Percentiles rank a stretch among this genome's conserved stretches.
Conservation (phyloP, 768 basidiomycete genomes). For the Clitopilus passeckerianus region DNA sequence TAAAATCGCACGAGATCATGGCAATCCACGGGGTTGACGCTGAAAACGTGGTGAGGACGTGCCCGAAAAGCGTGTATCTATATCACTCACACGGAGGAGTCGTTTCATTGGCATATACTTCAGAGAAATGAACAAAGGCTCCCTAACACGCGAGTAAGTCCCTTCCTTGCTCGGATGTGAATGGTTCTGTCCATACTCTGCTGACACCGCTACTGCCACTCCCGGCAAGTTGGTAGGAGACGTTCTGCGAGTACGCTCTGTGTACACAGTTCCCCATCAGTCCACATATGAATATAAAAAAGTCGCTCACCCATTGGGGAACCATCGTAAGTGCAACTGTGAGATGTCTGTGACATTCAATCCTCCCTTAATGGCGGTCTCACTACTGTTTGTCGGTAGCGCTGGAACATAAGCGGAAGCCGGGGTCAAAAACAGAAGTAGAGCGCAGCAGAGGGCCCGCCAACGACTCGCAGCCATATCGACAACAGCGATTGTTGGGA, state of each 20-base stretch:
- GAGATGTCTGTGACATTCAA: slow-evolving; percentile 55
- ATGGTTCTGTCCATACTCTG: slow-evolving; percentile 34
- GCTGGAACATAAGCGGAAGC: slow-evolving; percentile 65
- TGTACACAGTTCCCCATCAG: slow-evolving; percentile 1
- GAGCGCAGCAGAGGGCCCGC: background rate
- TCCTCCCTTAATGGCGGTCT: slow-evolving; percentile 31
- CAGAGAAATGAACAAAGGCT: slow-evolving; percentile 80
- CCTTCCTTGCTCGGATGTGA: background rate
- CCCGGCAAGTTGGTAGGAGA: slow-evolving; percentile 59
- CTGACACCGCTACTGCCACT: slow-evolving; percentile 42
- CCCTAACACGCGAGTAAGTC: slow-evolving; percentile 42
- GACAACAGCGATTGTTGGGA: background rate
- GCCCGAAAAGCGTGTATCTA: background rate
- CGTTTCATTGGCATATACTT: slow-evolving; percentile 41
- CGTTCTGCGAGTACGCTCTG: slow-evolving; percentile 47
- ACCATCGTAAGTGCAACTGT: slow-evolving; percentile 58
- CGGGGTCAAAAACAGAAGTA: slow-evolving; percentile 5
- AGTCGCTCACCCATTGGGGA: slow-evolving; percentile 38
- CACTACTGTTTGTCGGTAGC: slow-evolving; percentile 60
- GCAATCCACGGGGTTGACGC: slow-evolving; percentile 90
- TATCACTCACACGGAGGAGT: slow-evolving; percentile 42
- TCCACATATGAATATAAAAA: background rate
- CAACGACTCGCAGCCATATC: slow-evolving; percentile 2
- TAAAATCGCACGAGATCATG: slow-evolving; percentile 76
- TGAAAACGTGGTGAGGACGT: slow-evolving; percentile 11